Evolutionary conservation across 2,329 filamentous ascomycete genomes (phyloP), one percentile per base, ranked within the genome.

Genomic region (Nothopassalora personata): DNA sequence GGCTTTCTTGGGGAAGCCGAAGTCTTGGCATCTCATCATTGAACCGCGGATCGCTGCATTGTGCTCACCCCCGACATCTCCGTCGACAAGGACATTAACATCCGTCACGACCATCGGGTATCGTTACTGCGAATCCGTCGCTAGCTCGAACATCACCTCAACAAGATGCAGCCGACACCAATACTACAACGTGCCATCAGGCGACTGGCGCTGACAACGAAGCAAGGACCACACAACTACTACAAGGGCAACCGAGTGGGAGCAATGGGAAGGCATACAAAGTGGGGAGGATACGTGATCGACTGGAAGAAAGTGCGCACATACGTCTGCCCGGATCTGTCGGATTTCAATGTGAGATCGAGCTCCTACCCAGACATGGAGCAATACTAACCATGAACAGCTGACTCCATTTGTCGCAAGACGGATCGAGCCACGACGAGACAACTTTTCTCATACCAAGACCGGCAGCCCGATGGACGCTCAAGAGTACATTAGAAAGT

Each of bases 161-260:
- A 58, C 58, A 56, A 36, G 45, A 77, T 73, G 62, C 90, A 84
- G 73, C 83, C 89, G 57, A 89, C 89, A 15, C 80, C 83, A 70
- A 74, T 79, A 64, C 86, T 96, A 69, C 81, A 83, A 68, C 80
- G 85, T 73, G 83, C 84, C 59, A 83, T 91, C 70, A 84, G 86
- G 75, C 91, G 93, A 71, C 80, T 92, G 60, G 82, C 83, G 55
- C 84, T 99, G 71, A 97, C 90, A 11, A 96, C 93, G 67, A 99
- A 99, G 78, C 87, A 94, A 76, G 87, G 93, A 73, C 89, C 88
- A 74, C 90, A 91, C 72, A 93, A 92, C 67, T 99, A 87, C 84
- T 99, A 99, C 85, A 97, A 97, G 82, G 94, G 94, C 73, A 97
- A 89, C 69, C 83, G 92, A 50, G 88, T 91, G 0, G 94, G 94